Conservation (phyloP, 2,329 filamentous ascomycete genomes). For the Botrytis elliptica region DNA sequence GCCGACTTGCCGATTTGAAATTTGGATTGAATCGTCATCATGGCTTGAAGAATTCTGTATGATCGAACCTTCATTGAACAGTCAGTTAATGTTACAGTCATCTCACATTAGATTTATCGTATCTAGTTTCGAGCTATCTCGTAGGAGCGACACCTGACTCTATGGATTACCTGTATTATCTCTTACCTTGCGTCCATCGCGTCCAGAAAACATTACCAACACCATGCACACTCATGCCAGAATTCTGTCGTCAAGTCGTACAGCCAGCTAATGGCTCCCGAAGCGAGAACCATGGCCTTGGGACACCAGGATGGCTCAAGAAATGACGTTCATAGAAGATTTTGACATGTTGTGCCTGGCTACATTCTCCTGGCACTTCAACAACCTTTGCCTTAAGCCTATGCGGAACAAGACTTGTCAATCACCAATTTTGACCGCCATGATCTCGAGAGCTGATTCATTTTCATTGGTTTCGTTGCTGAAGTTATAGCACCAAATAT, state of each 20-base stretch:
- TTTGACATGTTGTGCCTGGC: neutral
- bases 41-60: neutral
- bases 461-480: neutral
- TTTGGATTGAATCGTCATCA: neutral
- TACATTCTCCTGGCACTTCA: neutral
- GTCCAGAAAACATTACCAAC: neutral
- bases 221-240: neutral
- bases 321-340: neutral
- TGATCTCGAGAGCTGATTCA: neutral
- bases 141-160: neutral
- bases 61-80: neutral
- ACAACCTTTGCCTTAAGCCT: neutral
- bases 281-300: neutral
- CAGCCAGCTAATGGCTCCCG: rapidly evolving
- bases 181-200: neutral
- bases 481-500: neutral
- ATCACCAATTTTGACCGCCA: neutral
- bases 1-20: neutral
- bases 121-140: neutral
- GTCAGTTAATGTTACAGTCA: neutral
- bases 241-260: neutral
- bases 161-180: neutral
- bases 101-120: neutral
- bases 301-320: neutral
- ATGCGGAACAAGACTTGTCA: neutral